These are phyloP conservation scores for Quercus engelmannii DNA, from an alignment of 306 rosid species.

Conservation along the genomic window DNA sequence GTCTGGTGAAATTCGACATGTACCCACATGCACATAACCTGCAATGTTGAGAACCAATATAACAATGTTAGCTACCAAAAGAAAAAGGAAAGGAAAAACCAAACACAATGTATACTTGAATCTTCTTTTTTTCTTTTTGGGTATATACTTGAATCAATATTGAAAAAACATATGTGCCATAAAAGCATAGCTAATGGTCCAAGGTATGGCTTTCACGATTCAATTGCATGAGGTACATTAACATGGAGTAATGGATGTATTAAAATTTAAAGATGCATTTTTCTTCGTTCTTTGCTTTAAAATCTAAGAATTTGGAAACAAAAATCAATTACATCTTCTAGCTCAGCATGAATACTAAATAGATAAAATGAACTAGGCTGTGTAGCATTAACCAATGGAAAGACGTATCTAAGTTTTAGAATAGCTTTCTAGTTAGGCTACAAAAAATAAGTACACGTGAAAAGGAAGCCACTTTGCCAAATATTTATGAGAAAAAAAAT, in stretches of 20 bases:
- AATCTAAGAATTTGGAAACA: neutral
- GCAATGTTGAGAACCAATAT: constrained; percentile 13
- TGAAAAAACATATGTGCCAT: neutral
- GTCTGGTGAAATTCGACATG: constrained; percentile 83
- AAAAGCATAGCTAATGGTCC: neutral
- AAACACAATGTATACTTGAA: neutral
- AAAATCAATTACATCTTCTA: neutral
- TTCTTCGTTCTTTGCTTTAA: neutral
- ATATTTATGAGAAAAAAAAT: neutral
- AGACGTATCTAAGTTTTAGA: neutral
- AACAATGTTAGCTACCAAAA: constrained; percentile 6
- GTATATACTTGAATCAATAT: neutral
- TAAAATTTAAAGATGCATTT: neutral
- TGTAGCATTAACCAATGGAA: neutral
- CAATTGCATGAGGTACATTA: neutral
- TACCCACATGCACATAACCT: constrained; percentile 96
- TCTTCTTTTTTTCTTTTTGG: no score
- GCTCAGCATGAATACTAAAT: neutral
- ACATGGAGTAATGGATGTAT: neutral
- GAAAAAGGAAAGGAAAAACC: neutral
- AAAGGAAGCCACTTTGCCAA: neutral
- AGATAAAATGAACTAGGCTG: no score
- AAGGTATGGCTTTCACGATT: neutral
- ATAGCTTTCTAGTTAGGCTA: neutral
- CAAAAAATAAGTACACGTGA: neutral